Conservation (phyloP, 805 yeast species). For the Pichia ethanolica region DNA sequence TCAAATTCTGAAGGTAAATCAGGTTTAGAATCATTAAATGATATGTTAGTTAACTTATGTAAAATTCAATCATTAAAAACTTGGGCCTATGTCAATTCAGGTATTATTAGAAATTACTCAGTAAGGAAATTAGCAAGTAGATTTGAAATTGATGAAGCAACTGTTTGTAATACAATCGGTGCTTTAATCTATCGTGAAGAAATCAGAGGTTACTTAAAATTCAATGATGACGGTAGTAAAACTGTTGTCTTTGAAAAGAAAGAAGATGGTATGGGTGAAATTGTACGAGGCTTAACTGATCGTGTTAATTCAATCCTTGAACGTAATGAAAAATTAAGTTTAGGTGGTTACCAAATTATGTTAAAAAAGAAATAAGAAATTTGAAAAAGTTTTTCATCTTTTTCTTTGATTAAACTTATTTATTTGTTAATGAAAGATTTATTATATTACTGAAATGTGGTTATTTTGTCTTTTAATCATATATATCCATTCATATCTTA, state of each 20-base stretch:
- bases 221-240: slow-evolving; percentile 51
- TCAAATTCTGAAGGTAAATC: slow-evolving; percentile 22
- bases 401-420: background rate
- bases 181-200: slow-evolving; percentile 76
- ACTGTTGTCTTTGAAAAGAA: slow-evolving; percentile 67
- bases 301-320: slow-evolving; percentile 72
- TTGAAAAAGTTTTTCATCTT: background rate
- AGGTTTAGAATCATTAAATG: slow-evolving; percentile 58
- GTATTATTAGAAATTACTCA: slow-evolving; percentile 69
- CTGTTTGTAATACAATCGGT: slow-evolving; percentile 57
- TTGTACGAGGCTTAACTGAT: slow-evolving; percentile 78
- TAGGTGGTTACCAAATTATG: slow-evolving; percentile 56
- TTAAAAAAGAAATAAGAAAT: slow-evolving; percentile 9
- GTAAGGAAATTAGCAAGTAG: slow-evolving; percentile 53
- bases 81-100: slow-evolving; percentile 79
- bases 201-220: slow-evolving; percentile 67
- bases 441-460: too few species aligned
- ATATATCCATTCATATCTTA: too few species aligned
- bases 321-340: slow-evolving; percentile 75
- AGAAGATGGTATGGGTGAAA: slow-evolving; percentile 76
- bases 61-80: slow-evolving; percentile 90
- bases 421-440: too few species aligned
- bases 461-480: too few species aligned
- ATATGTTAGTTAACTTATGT: slow-evolving; percentile 68
- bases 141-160: slow-evolving; percentile 54